phyloP scores from a whole-genome alignment of 75 land plant species.

The Pinus tabuliformis region DNA sequence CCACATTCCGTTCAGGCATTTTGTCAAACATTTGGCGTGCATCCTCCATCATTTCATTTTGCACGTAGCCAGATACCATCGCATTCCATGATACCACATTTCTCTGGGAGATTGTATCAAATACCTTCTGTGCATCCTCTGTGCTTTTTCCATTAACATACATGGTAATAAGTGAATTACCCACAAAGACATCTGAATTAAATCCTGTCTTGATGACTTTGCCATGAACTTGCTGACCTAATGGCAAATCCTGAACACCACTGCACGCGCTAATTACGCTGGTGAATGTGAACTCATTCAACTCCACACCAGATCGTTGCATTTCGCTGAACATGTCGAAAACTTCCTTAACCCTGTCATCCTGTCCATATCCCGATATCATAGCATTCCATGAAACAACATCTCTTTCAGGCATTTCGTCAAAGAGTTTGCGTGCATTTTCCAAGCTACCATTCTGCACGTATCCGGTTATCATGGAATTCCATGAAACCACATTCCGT shows the following conservation, averaged over 20 bases:
- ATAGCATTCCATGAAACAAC: slow-evolving; percentile 15
- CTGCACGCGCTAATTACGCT: slow-evolving; percentile 31
- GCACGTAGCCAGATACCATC: slow-evolving; percentile 45
- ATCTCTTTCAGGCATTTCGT: slow-evolving; percentile 13
- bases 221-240: slow-evolving; percentile 40
- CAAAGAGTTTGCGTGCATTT: slow-evolving; percentile 9
- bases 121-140: slow-evolving; percentile 29
- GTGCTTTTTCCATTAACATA: slow-evolving; percentile 37
- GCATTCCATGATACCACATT: slow-evolving; percentile 62
- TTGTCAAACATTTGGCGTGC: slow-evolving; percentile 27
- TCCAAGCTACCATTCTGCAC: slow-evolving; percentile 18
- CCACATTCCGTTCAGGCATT: slow-evolving; percentile 25
- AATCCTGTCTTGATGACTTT: slow-evolving; percentile 16
- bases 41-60: slow-evolving; percentile 23
- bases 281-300: slow-evolving; percentile 43
- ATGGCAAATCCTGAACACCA: slow-evolving; percentile 2
- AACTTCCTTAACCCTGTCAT: slow-evolving; percentile 14
- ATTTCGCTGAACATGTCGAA: slow-evolving; percentile 20
- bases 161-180: slow-evolving; percentile 45
- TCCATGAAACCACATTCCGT: slow-evolving; percentile 53
- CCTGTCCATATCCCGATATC: slow-evolving; percentile 13
- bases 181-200: slow-evolving; percentile 38
- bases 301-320: slow-evolving; percentile 19
- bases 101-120: slow-evolving; percentile 31
- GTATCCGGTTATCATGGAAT: slow-evolving; percentile 48